Conservation (phyloP, 2,329 filamentous ascomycete genomes). For the Shiraia bambusicola region DNA sequence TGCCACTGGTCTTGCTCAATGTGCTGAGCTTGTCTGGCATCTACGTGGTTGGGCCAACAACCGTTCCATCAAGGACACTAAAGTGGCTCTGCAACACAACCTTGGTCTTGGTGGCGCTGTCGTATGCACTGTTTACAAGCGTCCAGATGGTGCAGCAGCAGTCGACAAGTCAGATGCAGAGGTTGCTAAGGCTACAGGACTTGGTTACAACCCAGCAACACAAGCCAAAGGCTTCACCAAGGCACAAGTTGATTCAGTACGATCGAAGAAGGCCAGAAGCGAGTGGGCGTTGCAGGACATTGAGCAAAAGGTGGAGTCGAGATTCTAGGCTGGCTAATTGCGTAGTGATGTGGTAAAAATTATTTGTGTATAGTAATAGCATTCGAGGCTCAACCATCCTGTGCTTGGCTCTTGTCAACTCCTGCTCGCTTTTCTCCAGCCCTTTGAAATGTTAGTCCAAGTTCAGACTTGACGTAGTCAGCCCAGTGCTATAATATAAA, state of each 20-base stretch:
- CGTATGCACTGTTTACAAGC: slow-evolving; percentile 85
- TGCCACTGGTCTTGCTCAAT: slow-evolving; percentile 92
- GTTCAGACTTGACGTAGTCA: no score
- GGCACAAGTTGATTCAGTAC: slow-evolving; percentile 67
- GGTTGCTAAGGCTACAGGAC: slow-evolving; percentile 65
- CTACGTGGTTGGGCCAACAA: slow-evolving; percentile 96
- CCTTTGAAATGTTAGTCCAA: no score
- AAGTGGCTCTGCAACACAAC: slow-evolving; percentile 84
- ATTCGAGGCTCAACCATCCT: no score
- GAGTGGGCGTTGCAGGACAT: slow-evolving; percentile 80
- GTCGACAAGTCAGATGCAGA: slow-evolving; percentile 61
- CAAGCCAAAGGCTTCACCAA: slow-evolving; percentile 86
- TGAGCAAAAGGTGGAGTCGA: slow-evolving; percentile 69
- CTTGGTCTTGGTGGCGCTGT: slow-evolving; percentile 87
- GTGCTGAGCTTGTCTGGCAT: slow-evolving; percentile 93
- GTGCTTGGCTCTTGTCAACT: no score
- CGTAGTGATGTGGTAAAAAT: no score
- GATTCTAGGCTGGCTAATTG: slow-evolving; percentile 53
- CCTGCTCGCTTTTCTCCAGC: no score
- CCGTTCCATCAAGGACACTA: slow-evolving; percentile 68
- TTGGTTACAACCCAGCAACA: slow-evolving; percentile 91
- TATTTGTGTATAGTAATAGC: not conserved
- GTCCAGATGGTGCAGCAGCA: slow-evolving; percentile 72
- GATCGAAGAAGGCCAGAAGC: slow-evolving; percentile 66
- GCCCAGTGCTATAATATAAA: no score